These are phyloP conservation scores for Batkoa obscura DNA, from an alignment of 371 early-diverging fungal genomes.

Conservation along the genomic window DNA sequence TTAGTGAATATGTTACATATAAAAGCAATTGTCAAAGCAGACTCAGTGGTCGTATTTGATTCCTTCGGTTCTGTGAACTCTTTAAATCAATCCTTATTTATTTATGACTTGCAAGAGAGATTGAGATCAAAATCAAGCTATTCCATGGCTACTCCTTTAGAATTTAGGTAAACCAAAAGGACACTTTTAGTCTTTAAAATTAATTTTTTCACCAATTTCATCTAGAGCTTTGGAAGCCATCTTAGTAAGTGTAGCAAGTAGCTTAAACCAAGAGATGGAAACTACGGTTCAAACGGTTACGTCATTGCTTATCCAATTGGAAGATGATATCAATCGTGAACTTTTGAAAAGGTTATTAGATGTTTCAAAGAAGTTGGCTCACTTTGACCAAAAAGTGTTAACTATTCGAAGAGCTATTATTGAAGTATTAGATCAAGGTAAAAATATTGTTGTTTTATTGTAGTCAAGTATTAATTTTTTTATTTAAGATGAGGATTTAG, in stretches of 20 bases:
- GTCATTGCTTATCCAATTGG: slow-evolving; percentile 42
- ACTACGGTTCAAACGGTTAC: slow-evolving; percentile 37
- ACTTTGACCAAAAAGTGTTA: slow-evolving; percentile 50
- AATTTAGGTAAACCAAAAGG: slow-evolving; percentile 33
- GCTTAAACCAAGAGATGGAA: slow-evolving; percentile 54
- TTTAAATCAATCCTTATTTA: slow-evolving; percentile 48
- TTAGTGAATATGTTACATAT: slow-evolving; percentile 61
- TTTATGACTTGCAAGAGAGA: slow-evolving; percentile 61
- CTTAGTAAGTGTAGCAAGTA: slow-evolving; percentile 42
- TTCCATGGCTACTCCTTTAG: slow-evolving; percentile 34
- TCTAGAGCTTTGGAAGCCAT: slow-evolving; percentile 62
- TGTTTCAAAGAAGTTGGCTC: slow-evolving; percentile 47
- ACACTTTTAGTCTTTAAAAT: background rate
- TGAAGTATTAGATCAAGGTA: slow-evolving; percentile 62
- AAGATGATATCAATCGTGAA: slow-evolving; percentile 49
- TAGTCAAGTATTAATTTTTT: background rate
- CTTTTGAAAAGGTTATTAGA: slow-evolving; percentile 54
- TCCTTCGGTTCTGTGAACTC: slow-evolving; percentile 39
- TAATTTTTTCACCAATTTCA: background rate
- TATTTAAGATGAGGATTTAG: slow-evolving; percentile 62
- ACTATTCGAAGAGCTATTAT: slow-evolving; percentile 55
- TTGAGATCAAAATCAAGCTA: slow-evolving; percentile 24
- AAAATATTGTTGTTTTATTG: background rate
- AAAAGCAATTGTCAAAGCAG: slow-evolving; percentile 61
- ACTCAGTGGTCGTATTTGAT: slow-evolving; percentile 59